Evolutionary conservation across 331 rosid genomes (phyloP), one percentile per base, ranked within the genome.

Genomic region (Acacia pycnantha): DNA sequence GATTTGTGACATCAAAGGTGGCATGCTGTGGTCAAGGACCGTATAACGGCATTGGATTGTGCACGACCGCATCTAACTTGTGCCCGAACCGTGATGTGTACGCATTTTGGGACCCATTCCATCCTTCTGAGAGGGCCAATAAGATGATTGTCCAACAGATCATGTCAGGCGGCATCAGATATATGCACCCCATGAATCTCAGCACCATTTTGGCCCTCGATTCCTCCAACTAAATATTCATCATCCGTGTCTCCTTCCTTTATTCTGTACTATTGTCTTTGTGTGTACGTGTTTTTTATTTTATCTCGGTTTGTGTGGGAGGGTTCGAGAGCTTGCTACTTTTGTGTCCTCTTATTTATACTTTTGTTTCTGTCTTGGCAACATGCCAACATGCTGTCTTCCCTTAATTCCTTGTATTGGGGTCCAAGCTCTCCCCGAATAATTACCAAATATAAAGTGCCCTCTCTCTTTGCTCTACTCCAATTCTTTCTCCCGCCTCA

Each of bases 1-100:
- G 97, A 59, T 92, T 92, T 76, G 27, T 48, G 1, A 87, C 95
- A 46, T 84, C 95, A 54, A 84, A 92, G 84, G 8, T 88, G 73
- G 97, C 97, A 29, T 92, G 97, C 50, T 92, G 95, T 4, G 97
- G 97, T 13, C 95, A 92, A 84, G 95, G 97, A 82, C 93, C 88
- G 0, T 88, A 85, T 53, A 92, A 92, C 79, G 97, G 95, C 6
- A 0, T 92, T 0, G 93, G 95, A 48, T 69, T 90, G 8, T 92
- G 97, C 86, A 92, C 95, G 0, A 33, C 3, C 2, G 77, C 43
- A 10, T 92, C 97, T 4, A 92, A 85, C 74, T 29, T 92, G 80
- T 92, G 97, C 77, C 90, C 92, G 0, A 71, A 92, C 79, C 86
- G 97, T 68, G 79, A 85, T 16, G 0, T 0, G 6, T 88, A 92